A percentile compares a stretch with the other conserved stretches of the same genome.
Conservation (phyloP, 495 filamentous ascomycete species). For the Aspergillus hancockii region DNA sequence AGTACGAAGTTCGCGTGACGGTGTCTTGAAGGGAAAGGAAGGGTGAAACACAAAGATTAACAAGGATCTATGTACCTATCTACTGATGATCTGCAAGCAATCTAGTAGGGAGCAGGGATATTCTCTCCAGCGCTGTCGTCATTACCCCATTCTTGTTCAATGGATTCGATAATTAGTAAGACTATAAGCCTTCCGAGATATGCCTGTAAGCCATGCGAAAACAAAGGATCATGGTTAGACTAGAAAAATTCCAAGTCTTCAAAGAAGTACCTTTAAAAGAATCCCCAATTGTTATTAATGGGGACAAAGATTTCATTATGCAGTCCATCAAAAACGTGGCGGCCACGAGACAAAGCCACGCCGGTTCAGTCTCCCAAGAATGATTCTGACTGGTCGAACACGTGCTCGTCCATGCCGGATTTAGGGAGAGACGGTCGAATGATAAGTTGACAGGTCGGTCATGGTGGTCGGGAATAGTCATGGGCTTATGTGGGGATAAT, state of each 20-base stretch:
- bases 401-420: slow-evolving; percentile 1
- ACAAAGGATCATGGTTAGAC: neutral
- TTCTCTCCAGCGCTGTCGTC: neutral
- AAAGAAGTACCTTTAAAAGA: neutral
- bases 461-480: neutral
- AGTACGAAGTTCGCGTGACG: neutral
- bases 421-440: neutral
- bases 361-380: slow-evolving; percentile 12
- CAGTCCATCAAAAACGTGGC: slow-evolving; percentile 39
- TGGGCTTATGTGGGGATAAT: neutral
- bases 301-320: neutral
- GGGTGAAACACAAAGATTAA: neutral
- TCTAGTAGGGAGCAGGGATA: slow-evolving; percentile 1
- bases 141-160: neutral
- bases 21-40: neutral
- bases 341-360: slow-evolving; percentile 38
- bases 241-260: neutral
- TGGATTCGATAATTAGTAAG: neutral
- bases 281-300: neutral
- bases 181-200: neutral
- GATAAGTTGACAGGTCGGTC: neutral
- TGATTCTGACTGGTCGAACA: slow-evolving; percentile 20
- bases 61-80: neutral
- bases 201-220: neutral
- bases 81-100: slow-evolving; percentile 1